Evolutionary conservation across 116 monocot genomes (phyloP), one percentile per base, ranked within the genome.

Genomic region (Phalaenopsis hybrid): DNA sequence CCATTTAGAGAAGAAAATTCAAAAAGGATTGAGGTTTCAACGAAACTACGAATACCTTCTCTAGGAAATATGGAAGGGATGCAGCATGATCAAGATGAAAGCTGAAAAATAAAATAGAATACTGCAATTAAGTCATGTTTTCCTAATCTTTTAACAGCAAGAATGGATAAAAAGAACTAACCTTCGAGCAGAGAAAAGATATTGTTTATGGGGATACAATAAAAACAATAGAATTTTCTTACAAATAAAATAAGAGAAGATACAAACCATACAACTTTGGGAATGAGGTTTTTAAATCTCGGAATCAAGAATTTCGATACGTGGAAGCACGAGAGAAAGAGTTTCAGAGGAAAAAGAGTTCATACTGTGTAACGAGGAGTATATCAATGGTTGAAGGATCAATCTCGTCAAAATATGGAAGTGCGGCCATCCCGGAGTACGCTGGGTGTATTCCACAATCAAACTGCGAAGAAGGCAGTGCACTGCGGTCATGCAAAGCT

Each of bases 41-140:
- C 8, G 81, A 52, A 72, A 45, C 12, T 70, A 44, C 33, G 34
- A 45, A 34, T 82, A 98, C 98, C 95, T 98, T 98, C 85, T 98
- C 98, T 68, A 98, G 61, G 80, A 98, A 98, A 85, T 98, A 98
- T 33, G 98, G 98, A 78, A 98, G 88, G 5, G 98, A 98, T 1
- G 98, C 98, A 82, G 98, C 91, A 89, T 98, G 98, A 84, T 98
- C 98, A 83, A 98, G 88, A 31, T 98, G 98, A 90, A 98, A 98
- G 79, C 98, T 98, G 90, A 75, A 88, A 77, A 78, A 25, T 63
- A 50, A 21, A 83, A 77, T 78, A 34, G 81, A 75, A 15, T 69
- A 33, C 13, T 69, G 33, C 69, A 13, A 58, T 70, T 31, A 79
- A 57, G 31, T 13, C 74, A 74, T 69, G 28, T 33, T 31, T 69